Base-by-base conservation (phyloP, 306 rosid genomes). In the Quercus ilex region DNA sequence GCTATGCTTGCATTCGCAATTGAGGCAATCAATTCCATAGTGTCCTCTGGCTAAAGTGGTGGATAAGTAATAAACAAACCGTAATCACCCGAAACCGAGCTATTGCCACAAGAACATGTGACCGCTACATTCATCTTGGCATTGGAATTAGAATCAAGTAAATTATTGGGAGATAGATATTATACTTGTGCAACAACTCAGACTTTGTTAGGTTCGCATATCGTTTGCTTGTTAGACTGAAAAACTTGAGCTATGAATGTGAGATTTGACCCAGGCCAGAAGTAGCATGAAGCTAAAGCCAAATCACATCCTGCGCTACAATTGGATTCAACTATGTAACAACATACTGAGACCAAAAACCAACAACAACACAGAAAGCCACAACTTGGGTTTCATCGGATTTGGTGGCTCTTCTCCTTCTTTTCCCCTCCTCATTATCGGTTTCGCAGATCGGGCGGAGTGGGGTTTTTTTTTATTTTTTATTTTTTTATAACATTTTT, bases 21-120 rank as follows among this genome's bases (percentile, higher is more conserved):
- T 0, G 9, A 38, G 0, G 88, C 75, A 63, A 90, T 68, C 17
- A 52, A 51, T 30, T 38, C 21, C 86, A 84, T 78, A 53, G 0
- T 86, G 33, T 94, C 90, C 8, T 10, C 58, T 0, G 51, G 2
- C 55, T 77, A 55, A 3, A 94, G 86, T 0, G 98, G 86, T 0
- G 98, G 94, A 80, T 89, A 94, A 5, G 96, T 92, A 5, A 89
- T 15, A 51, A 94, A 92, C 89, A 90, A 17, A 9, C 93, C 93
- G 79, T 86, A 94, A 1, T 77, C 81, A 80, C 83, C 33, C 4
- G 93, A 87, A 79, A 92, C 43, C 26, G 20, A 3, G 11, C 86
- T 80, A 68, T 88, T 5, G 58, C 98, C 98, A 82, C 98, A 92
- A 8, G 83, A 83, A 83, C 96, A 90, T 12, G 76, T 85, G 35